A percentile compares a stretch with the other conserved stretches of the same genome.
phyloP scores from a whole-genome alignment of 208 protist genomes.

The Acanthamoeba culbertsoni region DNA sequence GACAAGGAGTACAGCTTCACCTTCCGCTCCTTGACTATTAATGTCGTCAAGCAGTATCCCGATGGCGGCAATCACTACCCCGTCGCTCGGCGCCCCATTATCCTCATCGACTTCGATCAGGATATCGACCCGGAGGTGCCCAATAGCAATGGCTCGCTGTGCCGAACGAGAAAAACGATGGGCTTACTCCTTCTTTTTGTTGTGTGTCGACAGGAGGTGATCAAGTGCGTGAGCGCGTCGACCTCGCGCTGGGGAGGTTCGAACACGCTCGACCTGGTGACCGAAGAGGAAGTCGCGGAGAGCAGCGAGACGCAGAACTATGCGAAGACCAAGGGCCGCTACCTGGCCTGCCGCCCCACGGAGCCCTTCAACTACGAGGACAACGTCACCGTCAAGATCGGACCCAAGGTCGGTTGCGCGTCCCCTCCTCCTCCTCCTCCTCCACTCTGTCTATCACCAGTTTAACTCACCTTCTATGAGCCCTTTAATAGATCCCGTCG shows the following conservation, averaged over 20 bases:
- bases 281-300: background rate
- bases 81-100: background rate
- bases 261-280: background rate
- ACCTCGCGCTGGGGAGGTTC: background rate
- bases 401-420: background rate
- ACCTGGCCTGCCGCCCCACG: background rate
- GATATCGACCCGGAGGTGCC: slow-evolving; percentile 44
- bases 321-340: background rate
- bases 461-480: background rate
- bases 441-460: background rate
- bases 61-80: too few species aligned
- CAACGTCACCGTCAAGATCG: slow-evolving; percentile 50
- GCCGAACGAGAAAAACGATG: background rate
- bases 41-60: background rate
- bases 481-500: slow-evolving; percentile 28
- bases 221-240: background rate
- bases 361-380: background rate
- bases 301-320: background rate
- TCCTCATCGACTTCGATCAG: slow-evolving; percentile 44
- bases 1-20: background rate
- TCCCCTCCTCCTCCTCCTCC: background rate
- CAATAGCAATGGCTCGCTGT: background rate
- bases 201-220: background rate
- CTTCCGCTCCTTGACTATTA: background rate
- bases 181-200: too few species aligned